Percentiles rank a stretch among this genome's conserved stretches.
These are phyloP conservation scores for Botrytis tulipae DNA, from an alignment of 2,329 filamentous ascomycete species.

Conservation along the genomic window DNA sequence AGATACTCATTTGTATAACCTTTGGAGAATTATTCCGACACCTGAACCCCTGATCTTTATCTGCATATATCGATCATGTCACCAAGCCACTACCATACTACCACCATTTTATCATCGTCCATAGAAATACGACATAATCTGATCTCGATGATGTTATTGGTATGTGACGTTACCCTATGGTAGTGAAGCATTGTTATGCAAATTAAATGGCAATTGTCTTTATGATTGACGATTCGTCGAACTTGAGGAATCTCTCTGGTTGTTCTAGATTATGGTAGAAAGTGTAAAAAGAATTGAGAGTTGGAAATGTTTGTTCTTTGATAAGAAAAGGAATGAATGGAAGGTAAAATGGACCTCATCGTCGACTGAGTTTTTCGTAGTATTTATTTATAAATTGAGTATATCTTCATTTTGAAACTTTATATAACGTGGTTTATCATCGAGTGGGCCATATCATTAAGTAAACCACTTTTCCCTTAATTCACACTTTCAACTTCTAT, in stretches of 20 bases:
- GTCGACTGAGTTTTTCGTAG: not conserved
- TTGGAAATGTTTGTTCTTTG: not conserved
- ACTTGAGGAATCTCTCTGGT: not conserved
- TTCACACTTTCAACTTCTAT: too few relatives aligned
- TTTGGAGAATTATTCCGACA: not conserved
- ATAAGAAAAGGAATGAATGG: not conserved
- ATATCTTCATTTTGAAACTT: constrained; percentile 1
- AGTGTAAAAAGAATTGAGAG: not conserved
- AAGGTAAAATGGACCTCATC: not conserved
- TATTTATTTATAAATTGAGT: not conserved
- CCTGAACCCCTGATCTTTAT: not conserved
- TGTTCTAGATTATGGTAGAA: not conserved
- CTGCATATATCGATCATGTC: constrained; percentile 14
- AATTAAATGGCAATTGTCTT: not conserved
- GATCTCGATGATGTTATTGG: constrained; percentile 2
- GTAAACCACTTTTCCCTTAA: too few relatives aligned
- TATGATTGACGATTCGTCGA: not conserved
- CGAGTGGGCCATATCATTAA: too few relatives aligned
- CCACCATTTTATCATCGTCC: not conserved
- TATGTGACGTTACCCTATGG: not conserved
- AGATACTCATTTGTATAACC: not conserved
- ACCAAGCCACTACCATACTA: not conserved
- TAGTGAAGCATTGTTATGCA: not conserved
- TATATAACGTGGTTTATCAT: too few relatives aligned
- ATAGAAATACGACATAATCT: constrained; percentile 4